Evolutionary conservation across 805 yeast species (phyloP).

Genomic region (Lipomyces starkeyi): DNA sequence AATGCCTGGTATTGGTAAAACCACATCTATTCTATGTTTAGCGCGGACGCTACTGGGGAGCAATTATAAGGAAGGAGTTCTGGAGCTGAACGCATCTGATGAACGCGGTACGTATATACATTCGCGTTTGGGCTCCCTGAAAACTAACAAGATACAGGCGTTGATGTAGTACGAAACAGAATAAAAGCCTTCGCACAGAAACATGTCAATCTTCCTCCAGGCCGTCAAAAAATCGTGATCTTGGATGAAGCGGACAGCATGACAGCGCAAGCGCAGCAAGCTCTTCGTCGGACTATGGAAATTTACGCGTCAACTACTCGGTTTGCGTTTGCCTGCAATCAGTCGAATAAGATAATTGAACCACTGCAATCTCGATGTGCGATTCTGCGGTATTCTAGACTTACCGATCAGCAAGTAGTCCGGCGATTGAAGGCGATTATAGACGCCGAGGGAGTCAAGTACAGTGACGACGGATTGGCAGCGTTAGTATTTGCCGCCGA

Average conservation of each 20-base stretch:
- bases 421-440: slow-evolving; percentile 74
- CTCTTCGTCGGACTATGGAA: slow-evolving; percentile 93
- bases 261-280: slow-evolving; percentile 98
- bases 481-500: slow-evolving; percentile 95
- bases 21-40: slow-evolving; percentile 89
- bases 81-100: slow-evolving; percentile 94
- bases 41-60: slow-evolving; percentile 80
- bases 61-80: slow-evolving; percentile 75
- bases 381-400: slow-evolving; percentile 78
- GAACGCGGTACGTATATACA: slow-evolving; percentile 59
- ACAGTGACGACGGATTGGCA: slow-evolving; percentile 86
- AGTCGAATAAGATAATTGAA: slow-evolving; percentile 90
- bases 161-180: slow-evolving; percentile 91
- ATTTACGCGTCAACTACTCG: slow-evolving; percentile 93
- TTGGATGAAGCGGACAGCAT: slow-evolving; percentile 95
- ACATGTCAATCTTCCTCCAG: slow-evolving; percentile 83
- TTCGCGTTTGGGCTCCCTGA: not conserved
- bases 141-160: slow-evolving; percentile 56
- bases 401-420: slow-evolving; percentile 84
- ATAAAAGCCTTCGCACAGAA: slow-evolving; percentile 97
- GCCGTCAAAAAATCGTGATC: slow-evolving; percentile 90
- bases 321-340: slow-evolving; percentile 98
- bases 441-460: slow-evolving; percentile 71
- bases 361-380: slow-evolving; percentile 98
- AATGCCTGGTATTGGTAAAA: slow-evolving; percentile 95